These are phyloP conservation scores for Cairneyella variabilis DNA, from an alignment of 495 filamentous ascomycete species.

Conservation along the genomic window DNA sequence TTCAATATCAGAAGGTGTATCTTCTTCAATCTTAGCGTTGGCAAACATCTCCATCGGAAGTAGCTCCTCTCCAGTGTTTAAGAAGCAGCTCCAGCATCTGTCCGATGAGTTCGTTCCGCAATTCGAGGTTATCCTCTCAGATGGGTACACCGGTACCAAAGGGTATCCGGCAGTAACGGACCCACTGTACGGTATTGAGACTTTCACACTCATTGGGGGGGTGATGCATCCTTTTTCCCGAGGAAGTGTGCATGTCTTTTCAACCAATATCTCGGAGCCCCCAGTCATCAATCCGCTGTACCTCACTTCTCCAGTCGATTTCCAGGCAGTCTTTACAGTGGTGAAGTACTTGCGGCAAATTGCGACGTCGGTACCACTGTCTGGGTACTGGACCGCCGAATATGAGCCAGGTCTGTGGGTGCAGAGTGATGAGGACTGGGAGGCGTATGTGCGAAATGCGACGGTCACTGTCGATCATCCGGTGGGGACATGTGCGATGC, in stretches of 20 bases:
- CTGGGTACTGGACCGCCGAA: conserved; percentile 31
- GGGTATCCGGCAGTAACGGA: conserved; percentile 28
- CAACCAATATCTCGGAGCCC: neutral
- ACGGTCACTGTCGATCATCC: conserved; percentile 35
- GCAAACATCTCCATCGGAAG: neutral
- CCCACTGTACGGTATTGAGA: conserved; percentile 28
- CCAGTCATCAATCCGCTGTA: conserved; percentile 52
- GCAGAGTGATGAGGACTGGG: conserved; percentile 30
- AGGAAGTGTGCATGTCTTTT: conserved; percentile 49
- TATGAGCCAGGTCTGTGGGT: conserved; percentile 24
- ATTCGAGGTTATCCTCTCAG: conserved; percentile 31
- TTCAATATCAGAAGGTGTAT: neutral
- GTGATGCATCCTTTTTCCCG: conserved; percentile 45
- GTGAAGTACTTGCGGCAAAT: conserved; percentile 39
- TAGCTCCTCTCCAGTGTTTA: conserved; percentile 1
- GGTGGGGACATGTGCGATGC: conserved; percentile 32
- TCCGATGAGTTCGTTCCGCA: conserved; percentile 18
- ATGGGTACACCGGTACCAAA: conserved; percentile 30
- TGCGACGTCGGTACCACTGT: conserved; percentile 33
- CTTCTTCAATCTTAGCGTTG: conserved; percentile 19
- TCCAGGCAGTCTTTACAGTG: conserved; percentile 41
- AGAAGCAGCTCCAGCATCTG: conserved; percentile 23
- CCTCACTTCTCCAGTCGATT: conserved; percentile 47
- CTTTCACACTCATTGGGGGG: conserved; percentile 38
- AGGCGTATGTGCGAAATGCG: conserved; percentile 28